phyloP scores from a whole-genome alignment of 371 early-diverging fungal species.

The Dipsacomyces acuminosporus region DNA sequence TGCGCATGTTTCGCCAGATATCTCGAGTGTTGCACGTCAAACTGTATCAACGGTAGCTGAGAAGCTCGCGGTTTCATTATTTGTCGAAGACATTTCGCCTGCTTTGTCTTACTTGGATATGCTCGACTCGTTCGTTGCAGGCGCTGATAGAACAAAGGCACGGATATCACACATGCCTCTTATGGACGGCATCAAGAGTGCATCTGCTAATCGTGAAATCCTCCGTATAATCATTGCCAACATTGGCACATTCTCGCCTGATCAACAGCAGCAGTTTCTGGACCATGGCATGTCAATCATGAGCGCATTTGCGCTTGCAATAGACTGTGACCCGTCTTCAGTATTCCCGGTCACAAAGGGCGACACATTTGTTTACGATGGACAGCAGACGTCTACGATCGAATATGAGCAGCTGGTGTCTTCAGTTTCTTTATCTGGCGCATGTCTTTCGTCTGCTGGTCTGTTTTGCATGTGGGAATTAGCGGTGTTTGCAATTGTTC shows the following conservation, averaged over 20 bases:
- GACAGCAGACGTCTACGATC: slow-evolving; percentile 1
- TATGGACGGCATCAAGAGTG: slow-evolving; percentile 8
- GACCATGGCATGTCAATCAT: slow-evolving; percentile 4
- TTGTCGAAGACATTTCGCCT: neutral
- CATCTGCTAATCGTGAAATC: slow-evolving; percentile 17
- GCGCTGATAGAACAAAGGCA: too few species aligned
- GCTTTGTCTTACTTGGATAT: slow-evolving; percentile 5
- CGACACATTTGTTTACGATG: neutral
- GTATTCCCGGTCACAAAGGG: slow-evolving; percentile 8
- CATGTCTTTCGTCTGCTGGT: slow-evolving; percentile 4
- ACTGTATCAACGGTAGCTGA: slow-evolving; percentile 4
- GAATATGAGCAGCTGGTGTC: slow-evolving; percentile 17
- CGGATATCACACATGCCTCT: slow-evolving; percentile 2
- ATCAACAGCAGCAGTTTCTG: slow-evolving; percentile 14
- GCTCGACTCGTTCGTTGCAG: neutral
- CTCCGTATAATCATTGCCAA: slow-evolving; percentile 9
- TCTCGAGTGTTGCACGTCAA: slow-evolving; percentile 1
- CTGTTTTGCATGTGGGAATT: slow-evolving; percentile 19
- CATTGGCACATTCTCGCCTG: slow-evolving; percentile 10
- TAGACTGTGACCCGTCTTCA: slow-evolving; percentile 21
- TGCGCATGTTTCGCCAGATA: neutral
- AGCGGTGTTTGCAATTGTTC: neutral
- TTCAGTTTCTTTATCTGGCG: slow-evolving; percentile 11
- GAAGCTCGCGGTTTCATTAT: slow-evolving; percentile 13
- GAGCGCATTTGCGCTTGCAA: slow-evolving; percentile 13